phyloP scores from a whole-genome alignment of 257 asterid genomes.

The Fraxinus anomala region DNA sequence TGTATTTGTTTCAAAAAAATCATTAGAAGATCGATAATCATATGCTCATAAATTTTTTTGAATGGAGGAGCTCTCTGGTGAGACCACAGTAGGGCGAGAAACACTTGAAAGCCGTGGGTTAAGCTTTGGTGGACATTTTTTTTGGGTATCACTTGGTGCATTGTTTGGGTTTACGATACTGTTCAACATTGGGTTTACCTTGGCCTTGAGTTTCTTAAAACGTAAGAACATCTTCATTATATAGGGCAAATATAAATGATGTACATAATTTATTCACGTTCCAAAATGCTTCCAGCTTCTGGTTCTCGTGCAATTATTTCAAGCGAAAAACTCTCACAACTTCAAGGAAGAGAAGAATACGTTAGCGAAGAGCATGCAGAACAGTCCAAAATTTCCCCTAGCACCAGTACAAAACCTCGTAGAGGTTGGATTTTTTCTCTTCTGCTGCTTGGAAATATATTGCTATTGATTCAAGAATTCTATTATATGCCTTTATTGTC shows the following conservation, averaged over 20 bases:
- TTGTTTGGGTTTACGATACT: slow-evolving; percentile 44
- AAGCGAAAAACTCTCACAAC: slow-evolving; percentile 46
- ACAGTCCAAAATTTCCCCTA: slow-evolving; percentile 21
- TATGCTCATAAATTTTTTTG: neutral
- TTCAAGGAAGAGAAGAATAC: slow-evolving; percentile 35
- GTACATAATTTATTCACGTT: neutral
- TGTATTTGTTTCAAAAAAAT: neutral
- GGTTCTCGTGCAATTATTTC: slow-evolving; percentile 72
- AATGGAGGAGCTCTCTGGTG: slow-evolving; percentile 38
- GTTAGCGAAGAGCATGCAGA: slow-evolving; percentile 20
- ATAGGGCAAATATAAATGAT: neutral
- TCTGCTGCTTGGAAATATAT: neutral
- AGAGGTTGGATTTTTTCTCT: slow-evolving; percentile 31
- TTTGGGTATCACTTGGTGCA: slow-evolving; percentile 59
- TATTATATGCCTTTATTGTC: neutral
- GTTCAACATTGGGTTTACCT: slow-evolving; percentile 44
- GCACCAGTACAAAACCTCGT: slow-evolving; percentile 21
- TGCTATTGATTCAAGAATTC: neutral
- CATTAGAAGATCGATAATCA: neutral
- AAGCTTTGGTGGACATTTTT: slow-evolving; percentile 37
- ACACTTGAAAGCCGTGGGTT: slow-evolving; percentile 57
- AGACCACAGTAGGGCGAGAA: slow-evolving; percentile 46
- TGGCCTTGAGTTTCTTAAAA: slow-evolving; percentile 52
- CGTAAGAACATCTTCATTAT: slow-evolving; percentile 37
- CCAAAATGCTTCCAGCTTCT: slow-evolving; percentile 52